A percentile compares a stretch with the other conserved stretches of the same genome.
Evolutionary conservation across 345 rosid species (phyloP).

Genomic region (Syzygium jambos): DNA sequence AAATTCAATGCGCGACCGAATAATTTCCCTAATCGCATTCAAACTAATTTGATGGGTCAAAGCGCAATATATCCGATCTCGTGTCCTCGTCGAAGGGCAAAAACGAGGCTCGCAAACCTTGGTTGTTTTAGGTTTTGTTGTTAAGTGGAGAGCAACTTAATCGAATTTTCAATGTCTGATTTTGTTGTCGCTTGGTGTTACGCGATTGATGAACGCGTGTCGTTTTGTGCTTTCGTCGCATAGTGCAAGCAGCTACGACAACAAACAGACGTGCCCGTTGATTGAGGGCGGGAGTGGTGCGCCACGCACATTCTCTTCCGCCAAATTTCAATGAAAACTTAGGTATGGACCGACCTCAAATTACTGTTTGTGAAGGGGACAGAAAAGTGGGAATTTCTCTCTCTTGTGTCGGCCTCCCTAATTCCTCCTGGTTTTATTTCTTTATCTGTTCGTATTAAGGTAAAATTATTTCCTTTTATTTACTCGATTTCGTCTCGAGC

Average conservation of each 20-base stretch:
- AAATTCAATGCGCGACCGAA: not conserved
- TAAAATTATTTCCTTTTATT: not conserved
- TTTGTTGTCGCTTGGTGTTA: not conserved
- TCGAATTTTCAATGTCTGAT: not conserved
- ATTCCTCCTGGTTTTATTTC: not conserved
- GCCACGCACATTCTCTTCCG: not conserved
- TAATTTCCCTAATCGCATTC: not conserved
- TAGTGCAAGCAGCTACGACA: not conserved
- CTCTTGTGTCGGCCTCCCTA: not conserved
- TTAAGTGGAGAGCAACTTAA: not conserved
- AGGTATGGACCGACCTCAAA: not conserved
- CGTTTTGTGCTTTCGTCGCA: not conserved
- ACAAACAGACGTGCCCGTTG: not conserved
- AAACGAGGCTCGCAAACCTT: not conserved
- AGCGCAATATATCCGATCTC: not conserved
- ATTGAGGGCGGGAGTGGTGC: not conserved
- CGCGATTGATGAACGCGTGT: not conserved
- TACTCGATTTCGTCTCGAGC: not conserved
- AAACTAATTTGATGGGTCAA: not conserved
- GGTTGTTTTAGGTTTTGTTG: not conserved
- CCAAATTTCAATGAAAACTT: not conserved
- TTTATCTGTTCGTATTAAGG: not conserved
- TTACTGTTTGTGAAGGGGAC: not conserved
- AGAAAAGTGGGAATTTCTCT: not conserved
- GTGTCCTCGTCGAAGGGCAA: not conserved